Conservation (phyloP, 2,329 filamentous ascomycete genomes). For the Venturia carpophila region DNA sequence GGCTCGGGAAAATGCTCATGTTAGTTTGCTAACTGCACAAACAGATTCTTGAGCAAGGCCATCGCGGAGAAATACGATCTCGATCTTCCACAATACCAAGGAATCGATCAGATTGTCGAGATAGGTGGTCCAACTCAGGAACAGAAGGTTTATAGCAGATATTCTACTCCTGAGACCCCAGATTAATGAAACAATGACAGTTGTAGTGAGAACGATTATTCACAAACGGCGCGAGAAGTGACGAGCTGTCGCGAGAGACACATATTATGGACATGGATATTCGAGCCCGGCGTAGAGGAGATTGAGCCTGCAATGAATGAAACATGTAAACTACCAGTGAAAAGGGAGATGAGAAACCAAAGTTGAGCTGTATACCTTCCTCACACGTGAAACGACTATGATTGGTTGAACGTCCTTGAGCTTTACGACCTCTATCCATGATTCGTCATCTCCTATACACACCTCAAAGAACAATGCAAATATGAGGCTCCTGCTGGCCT, state of each 20-base stretch:
- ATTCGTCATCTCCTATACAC: neutral
- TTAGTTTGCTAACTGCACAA: neutral
- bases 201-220: neutral
- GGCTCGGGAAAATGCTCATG: neutral
- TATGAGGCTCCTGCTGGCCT: slow-evolving; percentile 12
- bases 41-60: slow-evolving; percentile 66
- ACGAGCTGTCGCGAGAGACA: no score
- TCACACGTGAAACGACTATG: neutral
- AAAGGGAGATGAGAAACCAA: neutral
- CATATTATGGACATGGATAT: neutral
- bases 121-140: slow-evolving; percentile 32
- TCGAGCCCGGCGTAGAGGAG: neutral
- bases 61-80: slow-evolving; percentile 82
- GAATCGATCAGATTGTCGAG: slow-evolving; percentile 84
- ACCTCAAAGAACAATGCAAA: slow-evolving; percentile 7
- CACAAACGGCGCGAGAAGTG: neutral
- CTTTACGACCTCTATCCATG: neutral
- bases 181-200: neutral
- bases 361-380: neutral
- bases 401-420: neutral
- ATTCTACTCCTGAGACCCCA: slow-evolving; percentile 5
- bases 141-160: slow-evolving; percentile 12
- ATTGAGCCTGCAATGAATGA: neutral
- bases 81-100: slow-evolving; percentile 73
- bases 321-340: neutral